Base-by-base conservation (phyloP, 306 rosid genomes). In the Quercus cerris region DNA sequence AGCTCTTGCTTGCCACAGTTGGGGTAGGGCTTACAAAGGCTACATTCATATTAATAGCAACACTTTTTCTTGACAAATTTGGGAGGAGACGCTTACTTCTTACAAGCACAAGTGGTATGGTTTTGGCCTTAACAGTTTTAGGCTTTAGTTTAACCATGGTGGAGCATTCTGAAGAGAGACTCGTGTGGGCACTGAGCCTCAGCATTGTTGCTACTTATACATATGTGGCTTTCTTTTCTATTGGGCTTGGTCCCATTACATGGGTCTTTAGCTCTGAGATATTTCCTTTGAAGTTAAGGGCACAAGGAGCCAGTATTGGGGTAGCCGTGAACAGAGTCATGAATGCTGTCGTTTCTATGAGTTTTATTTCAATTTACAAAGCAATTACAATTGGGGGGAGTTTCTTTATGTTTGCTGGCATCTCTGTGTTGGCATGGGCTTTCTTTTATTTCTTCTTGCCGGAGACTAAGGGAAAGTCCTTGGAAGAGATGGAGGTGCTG, bases 191-290 rank as follows among this genome's bases (percentile, higher is more conserved):
- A 1, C 73, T 89, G 63, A 55, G 66, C 3, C 82, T 94, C 1
- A 85, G 97, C 77, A 90, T 93, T 6, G 75, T 51, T 33, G 76
- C 94, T 0, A 84, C 81, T 1, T 94, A 91, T 44, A 12, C 54
- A 0, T 88, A 19, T 41, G 91, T 94, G 18, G 95, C 91, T 2
- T 90, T 93, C 75, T 93, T 87, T 71, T 87, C 88, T 1, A 61
- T 85, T 70, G 99, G 97, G 22, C 89, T 94, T 27, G 99, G 86
- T 41, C 99, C 99, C 12, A 70, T 93, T 0, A 87, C 97, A 0
- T 92, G 97, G 97, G 97, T 94, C 9, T 94, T 93, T 49, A 84
- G 89, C 35, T 70, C 95, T 0, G 99, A 94, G 91, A 90, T 92
- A 19, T 93, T 88, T 7, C 99, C 99, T 4, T n/a, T 84, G 87